These are phyloP conservation scores for Penicillium vulpinum DNA, from an alignment of 2,329 filamentous ascomycete species.

Conservation along the genomic window DNA sequence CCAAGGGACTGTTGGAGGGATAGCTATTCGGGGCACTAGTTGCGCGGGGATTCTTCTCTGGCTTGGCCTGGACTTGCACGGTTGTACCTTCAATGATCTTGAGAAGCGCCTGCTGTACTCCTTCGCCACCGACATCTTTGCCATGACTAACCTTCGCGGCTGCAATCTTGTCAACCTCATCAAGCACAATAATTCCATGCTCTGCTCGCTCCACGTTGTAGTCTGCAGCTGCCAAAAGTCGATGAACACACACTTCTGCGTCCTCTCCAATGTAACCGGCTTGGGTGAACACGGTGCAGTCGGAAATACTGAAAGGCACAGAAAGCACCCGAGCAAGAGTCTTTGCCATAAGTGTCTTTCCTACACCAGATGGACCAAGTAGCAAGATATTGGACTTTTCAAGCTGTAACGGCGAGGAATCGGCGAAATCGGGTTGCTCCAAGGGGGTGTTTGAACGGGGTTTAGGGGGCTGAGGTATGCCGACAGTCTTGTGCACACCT, in stretches of 20 bases:
- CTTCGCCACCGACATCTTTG: slow-evolving; percentile 92
- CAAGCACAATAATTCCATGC: slow-evolving; percentile 89
- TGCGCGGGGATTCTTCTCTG: slow-evolving; percentile 45
- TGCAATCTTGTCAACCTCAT: slow-evolving; percentile 97
- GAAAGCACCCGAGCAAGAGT: slow-evolving; percentile 90
- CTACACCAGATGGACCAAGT: slow-evolving; percentile 88
- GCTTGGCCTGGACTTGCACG: slow-evolving; percentile 84
- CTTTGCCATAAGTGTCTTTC: slow-evolving; percentile 90
- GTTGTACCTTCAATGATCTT: slow-evolving; percentile 97
- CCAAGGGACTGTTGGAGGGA: slow-evolving; percentile 41
- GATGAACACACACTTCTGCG: slow-evolving; percentile 91
- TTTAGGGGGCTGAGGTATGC: slow-evolving; percentile 34
- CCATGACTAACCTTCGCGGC: slow-evolving; percentile 83
- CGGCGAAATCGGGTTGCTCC: slow-evolving; percentile 48
- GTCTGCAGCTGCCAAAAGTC: slow-evolving; percentile 84
- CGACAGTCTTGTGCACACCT: slow-evolving; percentile 58
- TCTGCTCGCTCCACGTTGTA: slow-evolving; percentile 84
- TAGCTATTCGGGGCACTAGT: slow-evolving; percentile 41
- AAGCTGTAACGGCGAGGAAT: slow-evolving; percentile 67
- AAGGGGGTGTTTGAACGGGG: slow-evolving; percentile 22
- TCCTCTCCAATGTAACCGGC: slow-evolving; percentile 98
- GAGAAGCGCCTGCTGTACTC: slow-evolving; percentile 90
- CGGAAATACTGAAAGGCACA: slow-evolving; percentile 91
- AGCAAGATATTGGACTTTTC: slow-evolving; percentile 95
- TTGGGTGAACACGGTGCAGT: slow-evolving; percentile 94